These are phyloP conservation scores for Debaryomyces prosopidis DNA, from an alignment of 805 yeast genomes.

Conservation along the genomic window DNA sequence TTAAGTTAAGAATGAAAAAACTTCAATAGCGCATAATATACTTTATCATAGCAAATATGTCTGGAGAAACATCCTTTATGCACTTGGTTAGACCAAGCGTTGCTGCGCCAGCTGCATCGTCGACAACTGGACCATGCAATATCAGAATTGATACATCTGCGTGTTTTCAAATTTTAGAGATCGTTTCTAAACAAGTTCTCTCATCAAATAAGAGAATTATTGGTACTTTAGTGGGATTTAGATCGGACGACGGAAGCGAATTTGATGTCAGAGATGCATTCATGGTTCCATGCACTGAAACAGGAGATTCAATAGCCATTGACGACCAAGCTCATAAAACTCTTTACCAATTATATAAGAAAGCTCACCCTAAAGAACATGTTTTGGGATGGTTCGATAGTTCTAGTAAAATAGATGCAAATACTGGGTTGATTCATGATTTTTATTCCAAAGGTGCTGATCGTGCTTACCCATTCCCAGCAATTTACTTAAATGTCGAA, in stretches of 20 bases:
- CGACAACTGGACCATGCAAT: conserved; percentile 49
- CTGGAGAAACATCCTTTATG: conserved; percentile 31
- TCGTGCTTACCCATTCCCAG: conserved; percentile 73
- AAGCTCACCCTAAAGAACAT: conserved; percentile 73
- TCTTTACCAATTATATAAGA: conserved; percentile 69
- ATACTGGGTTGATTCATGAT: conserved; percentile 78
- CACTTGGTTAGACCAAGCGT: conserved; percentile 59
- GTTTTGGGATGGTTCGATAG: conserved; percentile 86
- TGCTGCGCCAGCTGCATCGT: conserved; percentile 45
- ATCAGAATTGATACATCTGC: conserved; percentile 70
- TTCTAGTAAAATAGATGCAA: conserved; percentile 60
- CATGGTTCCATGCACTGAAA: conserved; percentile 78
- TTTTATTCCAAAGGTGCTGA: conserved; percentile 70
- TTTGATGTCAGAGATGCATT: conserved; percentile 74
- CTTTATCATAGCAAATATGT: conserved; percentile 13
- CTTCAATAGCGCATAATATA: conserved; percentile 1
- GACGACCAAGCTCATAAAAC: conserved; percentile 75
- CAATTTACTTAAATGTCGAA: conserved; percentile 75
- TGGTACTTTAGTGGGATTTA: conserved; percentile 78
- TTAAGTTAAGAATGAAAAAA: not conserved
- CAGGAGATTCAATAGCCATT: conserved; percentile 70
- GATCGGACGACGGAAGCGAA: conserved; percentile 81
- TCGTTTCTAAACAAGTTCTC: conserved; percentile 53
- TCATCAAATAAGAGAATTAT: conserved; percentile 56
- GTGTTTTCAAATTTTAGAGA: conserved; percentile 73